A percentile compares a stretch with the other conserved stretches of the same genome.
phyloP scores from a whole-genome alignment of 1,139 yeast genomes.

The Pichia sp. region DNA sequence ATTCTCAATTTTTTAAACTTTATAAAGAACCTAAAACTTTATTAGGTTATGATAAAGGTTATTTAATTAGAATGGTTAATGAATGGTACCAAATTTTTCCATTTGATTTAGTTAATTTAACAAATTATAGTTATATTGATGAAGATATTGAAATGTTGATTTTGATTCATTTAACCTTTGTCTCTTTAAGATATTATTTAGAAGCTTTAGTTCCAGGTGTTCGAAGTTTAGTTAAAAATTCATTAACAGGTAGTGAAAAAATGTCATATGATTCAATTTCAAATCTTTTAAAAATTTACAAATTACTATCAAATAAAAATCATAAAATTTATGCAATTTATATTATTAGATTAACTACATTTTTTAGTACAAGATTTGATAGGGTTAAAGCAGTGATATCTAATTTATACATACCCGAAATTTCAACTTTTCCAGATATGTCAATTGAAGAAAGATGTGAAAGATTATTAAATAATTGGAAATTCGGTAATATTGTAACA shows the following conservation, averaged over 20 bases:
- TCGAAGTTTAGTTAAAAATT: conserved; percentile 9
- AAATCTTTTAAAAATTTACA: conserved; percentile 3
- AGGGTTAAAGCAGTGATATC: background rate
- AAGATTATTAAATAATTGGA: conserved; percentile 5
- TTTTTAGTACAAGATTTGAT: conserved; percentile 8
- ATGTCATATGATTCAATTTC: background rate
- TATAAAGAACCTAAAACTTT: conserved; percentile 1
- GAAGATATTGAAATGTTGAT: conserved; percentile 4
- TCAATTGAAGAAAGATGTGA: conserved; percentile 6
- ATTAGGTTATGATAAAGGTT: conserved; percentile 13
- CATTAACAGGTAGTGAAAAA: conserved; percentile 16
- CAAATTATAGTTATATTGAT: background rate
- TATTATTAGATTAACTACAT: conserved; percentile 10
- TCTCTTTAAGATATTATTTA: conserved; percentile 10
- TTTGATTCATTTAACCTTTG: conserved; percentile 8
- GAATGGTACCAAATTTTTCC: conserved; percentile 17
- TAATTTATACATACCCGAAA: conserved; percentile 3
- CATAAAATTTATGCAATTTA: conserved; percentile 11
- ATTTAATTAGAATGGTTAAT: conserved; percentile 10
- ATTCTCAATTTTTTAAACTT: conserved; percentile 1
- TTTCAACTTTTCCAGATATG: conserved; percentile 3
- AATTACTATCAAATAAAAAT: conserved; percentile 1
- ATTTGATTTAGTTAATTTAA: conserved; percentile 8
- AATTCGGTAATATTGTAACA: conserved; percentile 2
- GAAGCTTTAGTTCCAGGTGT: conserved; percentile 11